Base-by-base conservation (phyloP, 805 yeast species). In the Pichia nanzhaoensis region DNA sequence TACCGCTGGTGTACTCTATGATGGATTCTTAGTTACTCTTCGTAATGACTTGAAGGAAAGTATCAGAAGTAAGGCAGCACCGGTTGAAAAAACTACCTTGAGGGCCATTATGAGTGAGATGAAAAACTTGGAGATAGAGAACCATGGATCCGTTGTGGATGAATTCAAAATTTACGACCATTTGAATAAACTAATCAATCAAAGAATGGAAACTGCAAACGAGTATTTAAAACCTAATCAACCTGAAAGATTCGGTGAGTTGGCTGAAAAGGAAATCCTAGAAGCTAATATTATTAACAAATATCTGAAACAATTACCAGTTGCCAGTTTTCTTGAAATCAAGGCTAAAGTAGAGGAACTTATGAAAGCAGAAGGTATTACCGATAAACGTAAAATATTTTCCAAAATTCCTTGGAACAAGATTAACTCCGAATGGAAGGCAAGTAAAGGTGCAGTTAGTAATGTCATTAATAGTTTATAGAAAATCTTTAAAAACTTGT, bases 221-320 rank as follows among this genome's bases (percentile, higher is more conserved):
- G 66, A 65, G 44, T 71, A 67, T 49, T 44, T 59, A 40, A 59
- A 63, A 37, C 68, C 64, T 33, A 64, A 68, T 16, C 56, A 71
- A 20, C 65, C 66, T n/a, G 75, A 70, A 47, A 58, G 70, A 48
- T 69, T 69, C 42, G 60, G 61, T 22, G 65, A 64, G 37, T 52
- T 64, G 32, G 70, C 67, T 5, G 52, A 55, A 21, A 64, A 60
- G 38, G 77, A 71, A 55, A 48, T 64, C 18, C 55, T 65, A 45
- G 75, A 71, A 52, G 55, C 63, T 4, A 56, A 55, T 4, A 57
- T 67, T 41, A 59, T 71, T 44, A 50, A 55, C 17, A 59, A 61
- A 34, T 71, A 69, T 48, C 42, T 65, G 31, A 41, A 50, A 9
- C 32, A 49, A 17, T 52, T 71, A 38, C 73, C 72, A 14, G 66